A percentile compares a stretch with the other conserved stretches of the same genome.
phyloP scores from a whole-genome alignment of 441 rosid species.

The Daphne laureola region DNA sequence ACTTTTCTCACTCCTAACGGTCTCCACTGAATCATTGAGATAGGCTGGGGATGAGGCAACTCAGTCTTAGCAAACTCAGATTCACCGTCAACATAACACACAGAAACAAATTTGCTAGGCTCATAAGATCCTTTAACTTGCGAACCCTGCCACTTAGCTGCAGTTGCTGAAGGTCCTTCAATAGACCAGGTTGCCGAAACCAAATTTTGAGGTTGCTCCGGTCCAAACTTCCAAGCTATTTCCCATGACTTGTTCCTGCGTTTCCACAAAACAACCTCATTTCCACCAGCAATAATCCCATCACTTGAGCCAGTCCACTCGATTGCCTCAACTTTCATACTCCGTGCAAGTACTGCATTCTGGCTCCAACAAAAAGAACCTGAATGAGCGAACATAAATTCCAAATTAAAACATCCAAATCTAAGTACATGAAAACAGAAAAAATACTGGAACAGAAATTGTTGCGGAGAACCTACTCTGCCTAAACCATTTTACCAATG shows the following conservation, averaged over 20 bases:
- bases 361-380: constrained; percentile 99
- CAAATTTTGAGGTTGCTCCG: constrained; percentile 58
- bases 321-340: constrained; percentile 68
- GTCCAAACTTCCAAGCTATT: constrained; percentile 73
- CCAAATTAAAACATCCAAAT: constrained; percentile 31
- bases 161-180: constrained; percentile 69
- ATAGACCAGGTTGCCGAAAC: constrained; percentile 84
- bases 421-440: constrained; percentile 7
- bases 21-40: constrained; percentile 85
- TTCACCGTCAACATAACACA: constrained; percentile 37
- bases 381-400: constrained; percentile 63
- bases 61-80: constrained; percentile 37
- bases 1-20: constrained; percentile 39
- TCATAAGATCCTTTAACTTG: constrained; percentile 28
- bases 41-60: constrained; percentile 69
- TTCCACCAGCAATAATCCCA: constrained; percentile 77
- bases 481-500: too few relatives aligned
- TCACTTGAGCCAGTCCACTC: constrained; percentile 90
- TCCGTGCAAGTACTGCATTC: constrained; percentile 76
- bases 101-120: constrained; percentile 44
- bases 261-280: constrained; percentile 76
- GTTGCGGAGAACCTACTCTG: too few relatives aligned
- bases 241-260: constrained; percentile 74
- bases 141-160: constrained; percentile 34
- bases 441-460: too few relatives aligned